These are phyloP conservation scores for Senecio squalidus DNA, from an alignment of 140 eudicot genomes.

Conservation along the genomic window DNA sequence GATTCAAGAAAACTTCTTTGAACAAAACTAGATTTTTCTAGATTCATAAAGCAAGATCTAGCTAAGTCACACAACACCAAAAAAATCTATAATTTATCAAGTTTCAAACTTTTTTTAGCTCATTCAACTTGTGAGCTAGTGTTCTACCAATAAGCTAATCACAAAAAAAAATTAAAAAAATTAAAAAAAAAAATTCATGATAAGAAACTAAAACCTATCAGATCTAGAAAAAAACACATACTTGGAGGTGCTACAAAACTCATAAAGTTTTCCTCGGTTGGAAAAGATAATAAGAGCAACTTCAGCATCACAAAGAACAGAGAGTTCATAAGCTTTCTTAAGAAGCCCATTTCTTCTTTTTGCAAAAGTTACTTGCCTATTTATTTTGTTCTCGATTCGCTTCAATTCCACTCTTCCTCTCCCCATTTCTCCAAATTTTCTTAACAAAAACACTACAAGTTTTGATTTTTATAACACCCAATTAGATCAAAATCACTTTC, in stretches of 20 bases:
- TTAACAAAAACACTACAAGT: not conserved
- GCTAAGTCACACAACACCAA: conserved; percentile 9
- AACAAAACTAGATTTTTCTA: not conserved
- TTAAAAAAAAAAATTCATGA: conserved; percentile 5
- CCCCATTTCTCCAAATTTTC: conserved; percentile 34
- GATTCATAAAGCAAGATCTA: conserved; percentile 27
- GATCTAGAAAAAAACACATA: conserved; percentile 34
- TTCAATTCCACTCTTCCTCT: conserved; percentile 73
- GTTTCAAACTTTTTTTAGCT: not conserved
- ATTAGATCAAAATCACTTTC: not conserved
- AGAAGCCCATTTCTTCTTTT: conserved; percentile 65
- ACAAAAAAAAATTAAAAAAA: not conserved
- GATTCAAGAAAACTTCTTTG: not conserved
- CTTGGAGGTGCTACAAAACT: conserved; percentile 95
- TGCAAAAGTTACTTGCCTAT: conserved; percentile 73
- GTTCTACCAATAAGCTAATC: not conserved
- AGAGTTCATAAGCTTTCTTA: conserved; percentile 57
- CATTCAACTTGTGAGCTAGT: not conserved
- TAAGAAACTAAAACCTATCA: conserved; percentile 14
- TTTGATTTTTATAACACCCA: conserved; percentile 2
- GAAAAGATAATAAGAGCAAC: conserved; percentile 59
- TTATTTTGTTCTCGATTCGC: conserved; percentile 68
- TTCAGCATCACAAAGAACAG: conserved; percentile 83
- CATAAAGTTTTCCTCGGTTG: conserved; percentile 88
- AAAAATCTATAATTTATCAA: not conserved